Evolutionary conservation across 306 rosid genomes (phyloP), one percentile per base, ranked within the genome.

Genomic region (Cucurbita argyrosperma): DNA sequence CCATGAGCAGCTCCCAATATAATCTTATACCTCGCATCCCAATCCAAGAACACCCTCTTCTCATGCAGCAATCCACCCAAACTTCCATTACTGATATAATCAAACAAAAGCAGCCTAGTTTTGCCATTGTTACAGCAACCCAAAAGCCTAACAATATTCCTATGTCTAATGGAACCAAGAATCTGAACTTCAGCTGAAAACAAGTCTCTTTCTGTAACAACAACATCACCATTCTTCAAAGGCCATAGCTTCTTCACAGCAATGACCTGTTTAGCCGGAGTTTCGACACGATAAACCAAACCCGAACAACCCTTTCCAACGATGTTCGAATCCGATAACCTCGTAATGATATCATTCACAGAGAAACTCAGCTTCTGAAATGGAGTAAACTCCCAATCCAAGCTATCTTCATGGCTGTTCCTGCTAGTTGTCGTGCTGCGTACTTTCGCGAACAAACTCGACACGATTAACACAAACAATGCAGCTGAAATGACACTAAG

Each of bases 191-290:
- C 98, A 38, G 96, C 86, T 55, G 88, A 74, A 50, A 93, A 90
- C 80, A 71, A 70, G 77, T 93, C 97, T 53, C 88, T 82, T 78
- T 87, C 96, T 30, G 3, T 2, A 55, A 87, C 88, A 72, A 70
- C 57, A 72, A 70, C 57, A 78, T 90, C 98, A 0, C 84, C 86
- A 10, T 75, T 85, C 76, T 71, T 88, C 70, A 79, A 57, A 30
- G 93, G 89, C 96, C 96, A 93, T 50, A 93, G 86, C 84, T 90
- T 93, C 94, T 93, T 93, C 87, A 93, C 98, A 46, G 98, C 98
- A 74, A 93, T 79, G 11, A 76, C 79, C 84, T 90, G 96, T 62
- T 74, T 90, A 46, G 77, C 72, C n/a, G 97, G 96, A 72, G 98
- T 93, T 87, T 93, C 98, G 7, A 93, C 96, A 1, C 93, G 89